These are phyloP conservation scores for Lathyrus sativus DNA, from an alignment of 306 rosid genomes.

Conservation along the genomic window DNA sequence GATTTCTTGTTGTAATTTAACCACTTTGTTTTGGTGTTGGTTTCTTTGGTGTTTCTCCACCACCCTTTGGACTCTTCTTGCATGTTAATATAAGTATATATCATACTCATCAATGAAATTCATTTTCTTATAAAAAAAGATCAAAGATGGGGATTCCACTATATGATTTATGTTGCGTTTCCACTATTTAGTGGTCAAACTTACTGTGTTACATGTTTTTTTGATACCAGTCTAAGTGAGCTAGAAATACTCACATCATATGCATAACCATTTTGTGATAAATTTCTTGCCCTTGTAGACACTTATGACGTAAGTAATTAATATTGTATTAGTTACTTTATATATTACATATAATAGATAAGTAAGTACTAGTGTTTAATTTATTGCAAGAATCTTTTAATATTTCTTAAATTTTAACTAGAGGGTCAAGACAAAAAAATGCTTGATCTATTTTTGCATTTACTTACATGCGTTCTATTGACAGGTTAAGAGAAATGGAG, in stretches of 20 bases:
- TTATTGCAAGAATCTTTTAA: neutral
- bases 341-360: conserved; percentile 15
- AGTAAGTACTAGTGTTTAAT: neutral
- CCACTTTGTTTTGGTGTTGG: too few species aligned
- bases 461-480: conserved; percentile 31
- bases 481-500: conserved; percentile 91
- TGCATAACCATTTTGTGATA: conserved; percentile 86
- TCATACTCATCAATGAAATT: too few species aligned
- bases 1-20: too few species aligned
- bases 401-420: neutral
- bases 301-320: conserved; percentile 82
- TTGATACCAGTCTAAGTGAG: conserved; percentile 97
- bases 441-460: neutral
- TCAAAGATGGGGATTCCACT: neutral
- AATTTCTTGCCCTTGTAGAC: conserved; percentile 94
- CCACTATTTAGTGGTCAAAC: conserved; percentile 66
- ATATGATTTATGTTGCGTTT: conserved; percentile 13
- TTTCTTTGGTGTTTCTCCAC: too few species aligned
- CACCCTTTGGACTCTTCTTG: too few species aligned
- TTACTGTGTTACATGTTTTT: conserved; percentile 51
- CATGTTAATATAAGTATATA: too few species aligned
- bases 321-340: conserved; percentile 14
- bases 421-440: neutral
- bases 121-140: too few species aligned
- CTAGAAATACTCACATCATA: conserved; percentile 90